Evolutionary conservation across 192 early-diverging fungal species (phyloP), one percentile per base, ranked within the genome.

Genomic region (Entomortierella chlamydospora): DNA sequence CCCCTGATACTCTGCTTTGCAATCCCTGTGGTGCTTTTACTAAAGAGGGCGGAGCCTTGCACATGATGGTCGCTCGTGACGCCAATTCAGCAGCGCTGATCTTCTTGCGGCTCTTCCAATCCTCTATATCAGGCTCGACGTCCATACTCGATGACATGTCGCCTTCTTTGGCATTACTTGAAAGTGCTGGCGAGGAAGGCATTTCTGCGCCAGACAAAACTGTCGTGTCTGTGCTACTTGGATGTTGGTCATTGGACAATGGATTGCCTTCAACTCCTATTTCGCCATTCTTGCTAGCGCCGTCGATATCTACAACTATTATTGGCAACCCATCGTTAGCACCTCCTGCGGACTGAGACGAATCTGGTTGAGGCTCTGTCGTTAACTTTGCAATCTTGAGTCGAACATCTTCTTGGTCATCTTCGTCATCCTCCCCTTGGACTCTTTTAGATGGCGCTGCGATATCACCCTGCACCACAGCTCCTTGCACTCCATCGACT

Each of bases 71-170:
- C 7, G 76, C 76, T 12, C 76, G 51, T 10, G 76, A 79, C 15
- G 76, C 76, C 47, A 79, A 47, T 17, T 79, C 76, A 2, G 62
- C 52, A 8, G 47, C 68, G 18, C 76, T 79, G 50, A 79, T 79
- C 65, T 79, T 79, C 28, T 79, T 79, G 8, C 76, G 68, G 29
- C 37, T 66, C 33, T 66, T 70, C 76, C 76, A 79, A 25, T 79
- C 76, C 51, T 79, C 68, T 12, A 79, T 37, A 42, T 65, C 57
- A 3, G 76, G 61, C 15, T 64, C 62, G 1, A 58, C 42, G 31
- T 79, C 76, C 20, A 68, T 63, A 10, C 2, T 47, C 17, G 54
- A 47, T 18, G 28, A 4, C 34, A n/a, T 1, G n/a, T 61, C 64
- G 18, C 13, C 39, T 13, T 53, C 45, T 28, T 47, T 54, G n/a